phyloP scores from a whole-genome alignment of 768 basidiomycete genomes.

The Mycena leptocephala region DNA sequence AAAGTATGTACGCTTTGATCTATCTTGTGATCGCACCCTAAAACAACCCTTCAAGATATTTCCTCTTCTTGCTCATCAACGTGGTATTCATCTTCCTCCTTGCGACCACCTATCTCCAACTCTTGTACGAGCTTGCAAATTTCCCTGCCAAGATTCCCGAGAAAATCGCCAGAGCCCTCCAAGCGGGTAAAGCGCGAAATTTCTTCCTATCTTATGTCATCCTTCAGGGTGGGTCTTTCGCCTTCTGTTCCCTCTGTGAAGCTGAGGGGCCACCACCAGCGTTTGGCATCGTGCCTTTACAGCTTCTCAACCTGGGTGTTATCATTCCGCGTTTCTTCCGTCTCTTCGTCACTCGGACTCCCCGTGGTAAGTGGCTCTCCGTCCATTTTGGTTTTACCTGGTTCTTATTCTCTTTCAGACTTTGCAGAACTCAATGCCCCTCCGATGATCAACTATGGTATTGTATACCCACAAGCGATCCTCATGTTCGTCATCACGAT shows the following conservation, averaged over 20 bases:
- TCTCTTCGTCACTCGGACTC: slow-evolving; percentile 89
- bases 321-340: slow-evolving; percentile 85
- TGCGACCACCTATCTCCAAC: slow-evolving; percentile 93
- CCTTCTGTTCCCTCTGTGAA: slow-evolving; percentile 10
- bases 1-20: slow-evolving; percentile 71
- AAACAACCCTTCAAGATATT: slow-evolving; percentile 74
- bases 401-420: slow-evolving; percentile 66
- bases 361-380: slow-evolving; percentile 75
- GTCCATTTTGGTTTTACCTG: neutral
- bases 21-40: slow-evolving; percentile 15
- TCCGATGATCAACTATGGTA: slow-evolving; percentile 98
- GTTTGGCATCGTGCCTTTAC: slow-evolving; percentile 95
- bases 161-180: slow-evolving; percentile 89
- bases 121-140: slow-evolving; percentile 92
- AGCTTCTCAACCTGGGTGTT: slow-evolving; percentile 93
- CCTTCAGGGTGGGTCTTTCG: slow-evolving; percentile 73
- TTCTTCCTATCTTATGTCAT: slow-evolving; percentile 92
- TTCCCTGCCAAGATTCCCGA: slow-evolving; percentile 96
- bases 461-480: slow-evolving; percentile 97
- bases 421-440: slow-evolving; percentile 97
- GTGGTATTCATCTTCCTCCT: slow-evolving; percentile 96
- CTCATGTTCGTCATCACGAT: slow-evolving; percentile 96
- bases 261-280: slow-evolving; percentile 57
- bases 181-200: slow-evolving; percentile 84
- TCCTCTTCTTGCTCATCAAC: slow-evolving; percentile 92